A percentile compares a stretch with the other conserved stretches of the same genome.
Conservation (phyloP, 495 filamentous ascomycete genomes). For the Neurospora intermedia region DNA sequence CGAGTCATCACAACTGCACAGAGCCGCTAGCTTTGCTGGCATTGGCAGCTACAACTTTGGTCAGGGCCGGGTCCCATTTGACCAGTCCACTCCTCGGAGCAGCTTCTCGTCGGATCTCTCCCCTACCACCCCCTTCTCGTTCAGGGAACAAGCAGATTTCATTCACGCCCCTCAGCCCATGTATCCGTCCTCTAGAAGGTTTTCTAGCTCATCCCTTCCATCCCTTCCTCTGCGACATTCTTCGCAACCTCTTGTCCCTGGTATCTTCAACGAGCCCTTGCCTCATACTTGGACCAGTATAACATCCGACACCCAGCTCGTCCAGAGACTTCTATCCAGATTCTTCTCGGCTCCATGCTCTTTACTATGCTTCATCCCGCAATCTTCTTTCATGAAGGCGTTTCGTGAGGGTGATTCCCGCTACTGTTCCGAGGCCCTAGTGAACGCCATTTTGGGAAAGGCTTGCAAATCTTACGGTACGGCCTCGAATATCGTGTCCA, state of each 20-base stretch:
- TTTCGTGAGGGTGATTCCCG: slow-evolving; percentile 12
- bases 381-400: slow-evolving; percentile 12
- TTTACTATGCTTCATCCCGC: slow-evolving; percentile 8
- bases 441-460: slow-evolving; percentile 17
- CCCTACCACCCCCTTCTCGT: neutral
- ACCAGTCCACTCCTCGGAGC: neutral
- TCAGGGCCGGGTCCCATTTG: slow-evolving; percentile 1
- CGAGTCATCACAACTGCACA: neutral
- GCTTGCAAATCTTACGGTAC: slow-evolving; percentile 10
- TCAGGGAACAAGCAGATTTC: neutral
- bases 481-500: slow-evolving; percentile 12
- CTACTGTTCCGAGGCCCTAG: slow-evolving; percentile 17
- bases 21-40: slow-evolving; percentile 3
- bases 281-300: slow-evolving; percentile 15
- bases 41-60: slow-evolving; percentile 1
- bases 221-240: neutral
- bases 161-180: neutral
- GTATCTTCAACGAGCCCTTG: neutral
- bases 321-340: slow-evolving; percentile 11
- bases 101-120: slow-evolving; percentile 1
- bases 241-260: neutral
- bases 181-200: neutral
- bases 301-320: slow-evolving; percentile 11
- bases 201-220: neutral
- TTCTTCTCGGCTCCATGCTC: slow-evolving; percentile 13